Conservation (phyloP, 169 alveolate genomes). For the Eimeria acervulina region DNA sequence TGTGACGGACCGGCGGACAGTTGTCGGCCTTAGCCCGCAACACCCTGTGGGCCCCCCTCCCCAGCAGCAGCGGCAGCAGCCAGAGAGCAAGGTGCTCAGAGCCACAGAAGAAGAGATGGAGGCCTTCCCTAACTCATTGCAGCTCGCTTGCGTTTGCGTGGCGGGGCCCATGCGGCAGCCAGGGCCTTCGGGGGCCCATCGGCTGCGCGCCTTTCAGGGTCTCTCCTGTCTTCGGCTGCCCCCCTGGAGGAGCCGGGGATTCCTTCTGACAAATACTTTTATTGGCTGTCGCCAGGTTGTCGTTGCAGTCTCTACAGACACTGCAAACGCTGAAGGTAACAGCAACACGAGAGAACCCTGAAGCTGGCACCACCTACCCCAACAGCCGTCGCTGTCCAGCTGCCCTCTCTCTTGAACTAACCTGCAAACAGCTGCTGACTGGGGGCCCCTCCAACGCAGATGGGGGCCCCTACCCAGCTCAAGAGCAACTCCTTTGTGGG, state of each 20-base stretch:
- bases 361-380: not conserved
- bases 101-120: not conserved
- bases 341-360: not conserved
- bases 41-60: not conserved
- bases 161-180: constrained; percentile 53
- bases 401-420: not conserved
- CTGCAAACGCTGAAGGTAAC: constrained; percentile 12
- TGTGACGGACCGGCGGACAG: not conserved
- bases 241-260: constrained; percentile 60
- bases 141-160: constrained; percentile 15
- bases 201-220: constrained; percentile 24
- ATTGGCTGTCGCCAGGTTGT: constrained; percentile 58
- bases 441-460: not conserved
- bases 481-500: not conserved
- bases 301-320: constrained; percentile 19
- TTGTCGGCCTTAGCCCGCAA: not conserved
- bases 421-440: not conserved
- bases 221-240: not conserved
- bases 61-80: not conserved
- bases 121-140: not conserved
- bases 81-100: too few species aligned
- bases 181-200: not conserved
- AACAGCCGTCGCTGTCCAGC: not conserved
- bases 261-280: not conserved
- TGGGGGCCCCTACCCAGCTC: not conserved